A percentile compares a stretch with the other conserved stretches of the same genome.
Evolutionary conservation across 257 asterid species (phyloP).

Genomic region (Jasminum sambac): DNA sequence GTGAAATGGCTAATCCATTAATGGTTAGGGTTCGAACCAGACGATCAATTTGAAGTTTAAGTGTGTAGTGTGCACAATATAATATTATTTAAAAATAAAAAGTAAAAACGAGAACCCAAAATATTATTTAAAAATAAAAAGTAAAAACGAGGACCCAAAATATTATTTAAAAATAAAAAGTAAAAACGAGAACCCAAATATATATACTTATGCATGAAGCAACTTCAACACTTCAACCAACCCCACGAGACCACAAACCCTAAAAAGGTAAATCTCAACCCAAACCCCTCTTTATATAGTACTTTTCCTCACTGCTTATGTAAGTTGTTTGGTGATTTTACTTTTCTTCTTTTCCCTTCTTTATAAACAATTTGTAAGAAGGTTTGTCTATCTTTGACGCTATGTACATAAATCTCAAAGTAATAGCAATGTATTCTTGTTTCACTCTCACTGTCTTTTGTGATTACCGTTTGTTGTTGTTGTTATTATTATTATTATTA

Average conservation of each 20-base stretch:
- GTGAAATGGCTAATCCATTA: conserved; percentile 33
- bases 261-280: background rate
- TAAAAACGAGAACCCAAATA: background rate
- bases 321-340: background rate
- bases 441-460: background rate
- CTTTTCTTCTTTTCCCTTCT: background rate
- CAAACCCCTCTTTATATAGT: background rate
- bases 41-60: background rate
- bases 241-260: background rate
- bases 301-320: background rate
- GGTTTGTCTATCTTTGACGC: background rate
- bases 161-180: background rate
- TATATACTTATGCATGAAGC: background rate
- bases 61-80: background rate
- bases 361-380: background rate
- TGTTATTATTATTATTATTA: too few species aligned
- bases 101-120: background rate
- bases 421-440: background rate
- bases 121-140: background rate
- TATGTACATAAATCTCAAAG: background rate
- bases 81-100: background rate
- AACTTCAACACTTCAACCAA: background rate
- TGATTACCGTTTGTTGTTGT: background rate
- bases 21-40: conserved; percentile 16
- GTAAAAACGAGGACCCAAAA: too few species aligned